Conservation (phyloP, 2,329 filamentous ascomycete genomes). For the Aureobasidium sp. region DNA sequence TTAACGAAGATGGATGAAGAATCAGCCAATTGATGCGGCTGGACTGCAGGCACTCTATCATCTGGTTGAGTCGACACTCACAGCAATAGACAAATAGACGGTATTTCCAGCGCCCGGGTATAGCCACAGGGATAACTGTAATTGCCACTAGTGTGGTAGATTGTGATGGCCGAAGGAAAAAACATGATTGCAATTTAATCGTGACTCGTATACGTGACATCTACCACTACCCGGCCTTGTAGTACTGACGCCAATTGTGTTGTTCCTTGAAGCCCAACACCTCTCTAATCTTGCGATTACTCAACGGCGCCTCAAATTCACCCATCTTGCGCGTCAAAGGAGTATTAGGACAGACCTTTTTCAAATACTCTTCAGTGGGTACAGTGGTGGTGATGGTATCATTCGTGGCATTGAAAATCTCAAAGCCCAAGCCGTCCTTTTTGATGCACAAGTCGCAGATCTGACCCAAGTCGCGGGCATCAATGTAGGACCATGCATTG, state of each 20-base stretch:
- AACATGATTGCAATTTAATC: not conserved
- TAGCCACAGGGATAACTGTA: too few relatives aligned
- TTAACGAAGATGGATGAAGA: not conserved
- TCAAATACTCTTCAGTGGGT: slow-evolving; percentile 48
- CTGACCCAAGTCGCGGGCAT: slow-evolving; percentile 55
- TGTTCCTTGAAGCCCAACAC: slow-evolving; percentile 54
- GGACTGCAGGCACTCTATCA: not conserved
- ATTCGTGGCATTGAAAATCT: slow-evolving; percentile 60
- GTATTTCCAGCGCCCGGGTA: too few relatives aligned
- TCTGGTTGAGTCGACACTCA: not conserved
- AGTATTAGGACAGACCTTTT: slow-evolving; percentile 43
- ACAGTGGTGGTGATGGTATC: slow-evolving; percentile 51
- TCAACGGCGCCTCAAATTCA: slow-evolving; percentile 53
- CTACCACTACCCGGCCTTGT: slow-evolving; percentile 24
- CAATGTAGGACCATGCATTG: slow-evolving; percentile 59
- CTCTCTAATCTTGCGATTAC: slow-evolving; percentile 53
- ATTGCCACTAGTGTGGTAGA: too few relatives aligned
- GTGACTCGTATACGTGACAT: not conserved
- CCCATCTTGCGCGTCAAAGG: slow-evolving; percentile 51
- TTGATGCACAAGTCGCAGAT: slow-evolving; percentile 51
- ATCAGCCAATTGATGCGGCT: not conserved
- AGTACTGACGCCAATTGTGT: slow-evolving; percentile 51
- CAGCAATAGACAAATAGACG: too few relatives aligned
- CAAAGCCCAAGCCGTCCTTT: slow-evolving; percentile 52
- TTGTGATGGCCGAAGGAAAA: not conserved